phyloP scores from a whole-genome alignment of 345 rosid genomes.

The Reutealis trisperma region DNA sequence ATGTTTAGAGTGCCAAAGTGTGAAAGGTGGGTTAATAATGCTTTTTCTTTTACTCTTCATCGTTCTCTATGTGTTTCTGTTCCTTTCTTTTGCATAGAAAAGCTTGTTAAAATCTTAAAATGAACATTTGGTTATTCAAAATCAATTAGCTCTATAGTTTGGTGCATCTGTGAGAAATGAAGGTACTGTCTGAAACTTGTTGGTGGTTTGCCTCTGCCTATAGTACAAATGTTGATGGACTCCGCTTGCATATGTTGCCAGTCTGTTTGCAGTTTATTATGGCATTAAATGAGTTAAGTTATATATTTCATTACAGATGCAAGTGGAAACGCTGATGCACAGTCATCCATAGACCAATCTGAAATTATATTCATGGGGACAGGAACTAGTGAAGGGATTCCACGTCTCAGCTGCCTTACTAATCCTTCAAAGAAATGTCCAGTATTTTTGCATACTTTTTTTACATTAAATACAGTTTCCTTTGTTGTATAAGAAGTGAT shows the following conservation, averaged over 20 bases:
- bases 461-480: background rate
- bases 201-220: background rate
- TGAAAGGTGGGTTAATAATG: too few species aligned
- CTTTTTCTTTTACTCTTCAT: too few species aligned
- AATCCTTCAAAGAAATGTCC: constrained; percentile 72
- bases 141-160: too few species aligned
- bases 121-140: too few species aligned
- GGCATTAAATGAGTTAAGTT: constrained; percentile 1
- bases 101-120: too few species aligned
- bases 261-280: background rate
- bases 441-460: constrained; percentile 42
- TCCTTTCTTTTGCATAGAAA: too few species aligned
- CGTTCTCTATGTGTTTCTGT: too few species aligned
- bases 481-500: constrained; percentile 2
- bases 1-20: too few species aligned
- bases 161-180: too few species aligned
- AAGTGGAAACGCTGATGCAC: constrained; percentile 25
- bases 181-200: too few species aligned
- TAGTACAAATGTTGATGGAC: background rate
- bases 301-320: constrained; percentile 44
- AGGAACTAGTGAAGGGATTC: constrained; percentile 97
- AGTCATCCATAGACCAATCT: constrained; percentile 41
- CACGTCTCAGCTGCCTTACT: constrained; percentile 90
- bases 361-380: constrained; percentile 87
- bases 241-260: background rate